Base-by-base conservation (phyloP, 2,329 filamentous ascomycete species). In the Thelonectria discophora region DNA sequence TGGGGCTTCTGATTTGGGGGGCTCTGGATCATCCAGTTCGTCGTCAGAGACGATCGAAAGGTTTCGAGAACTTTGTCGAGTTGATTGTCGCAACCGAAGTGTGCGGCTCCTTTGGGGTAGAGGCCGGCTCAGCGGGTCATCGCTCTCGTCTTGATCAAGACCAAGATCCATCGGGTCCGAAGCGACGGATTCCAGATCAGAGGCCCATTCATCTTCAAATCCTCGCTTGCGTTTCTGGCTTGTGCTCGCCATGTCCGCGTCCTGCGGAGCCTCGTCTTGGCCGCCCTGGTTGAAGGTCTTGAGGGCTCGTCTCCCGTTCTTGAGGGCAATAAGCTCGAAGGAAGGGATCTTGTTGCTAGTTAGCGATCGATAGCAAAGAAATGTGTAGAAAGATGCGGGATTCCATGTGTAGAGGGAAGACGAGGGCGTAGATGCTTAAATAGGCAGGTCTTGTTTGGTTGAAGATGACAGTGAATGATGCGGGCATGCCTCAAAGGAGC, bases 221-320 rank as follows among this genome's bases (percentile, higher is more conserved):
- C 18, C 56, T 56, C 69, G 58, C 65, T 78, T 78, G 12, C 77
- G 75, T 55, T 78, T 79, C 32, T 65, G 69, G 42, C 60, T 30
- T 1, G 27, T 18, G 10, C 45, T 30, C n/a, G 63, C 55, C 62
- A 70, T 70, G 34, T 67, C 51, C 46, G 57, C 70, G 10, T 63
- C 61, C 11, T 63, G 52, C 7, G 49, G 42, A 8, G 21, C 54
- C 11, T 43, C 20, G 17, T 62, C 63, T 37, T 69, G 67, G 32
- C 40, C 21, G 17, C 63, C 63, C 34, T 69, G 67, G 32, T 57
- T 62, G 46, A 71, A 73, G 5, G 47, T 61, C 47, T 63, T 53
- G 10, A 80, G 62, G 5, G 75, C 73, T 30, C 55, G 56, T 56
- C 65, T 66, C 39, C 77, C 78, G 70, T 77, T 77, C 34, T 75